Percentiles rank a stretch among this genome's conserved stretches.
Evolutionary conservation across 164 flowering plant genomes (phyloP).

Genomic region (Hamamelis virginiana): DNA sequence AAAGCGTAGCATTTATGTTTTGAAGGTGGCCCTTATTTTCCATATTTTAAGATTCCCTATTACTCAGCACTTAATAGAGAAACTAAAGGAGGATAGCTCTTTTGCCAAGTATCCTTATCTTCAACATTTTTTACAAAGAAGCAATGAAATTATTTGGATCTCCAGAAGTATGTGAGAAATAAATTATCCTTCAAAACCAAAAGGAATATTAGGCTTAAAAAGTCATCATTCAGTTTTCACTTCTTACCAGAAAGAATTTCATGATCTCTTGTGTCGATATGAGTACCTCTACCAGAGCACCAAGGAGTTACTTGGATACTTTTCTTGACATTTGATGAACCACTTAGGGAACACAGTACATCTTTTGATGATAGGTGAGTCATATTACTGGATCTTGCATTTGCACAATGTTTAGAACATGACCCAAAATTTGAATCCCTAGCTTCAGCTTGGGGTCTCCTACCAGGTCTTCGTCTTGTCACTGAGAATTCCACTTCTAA

Average conservation of each 20-base stretch:
- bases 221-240: constrained; percentile 1
- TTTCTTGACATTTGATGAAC: constrained; percentile 23
- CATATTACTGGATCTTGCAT: constrained; percentile 16
- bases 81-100: too few species aligned
- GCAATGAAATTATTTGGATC: too few species aligned
- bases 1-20: too few species aligned
- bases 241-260: constrained; percentile 31
- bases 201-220: not conserved
- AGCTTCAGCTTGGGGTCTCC: constrained; percentile 30
- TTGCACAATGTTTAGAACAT: constrained; percentile 13
- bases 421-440: constrained; percentile 15
- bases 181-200: too few species aligned
- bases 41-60: too few species aligned
- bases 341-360: constrained; percentile 11
- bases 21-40: too few species aligned
- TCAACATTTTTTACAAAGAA: too few species aligned
- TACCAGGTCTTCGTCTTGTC: constrained; percentile 37
- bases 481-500: constrained; percentile 41
- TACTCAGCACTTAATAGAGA: too few species aligned
- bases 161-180: too few species aligned
- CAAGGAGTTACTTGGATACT: constrained; percentile 1
- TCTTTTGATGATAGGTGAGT: constrained; percentile 17
- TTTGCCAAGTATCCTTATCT: too few species aligned
- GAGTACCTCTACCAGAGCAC: constrained; percentile 10
- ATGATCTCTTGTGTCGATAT: constrained; percentile 12